Evolutionary conservation across 1,284 basidiomycete genomes (phyloP), one percentile per base, ranked within the genome.

Genomic region (Pseudozyma sp.): DNA sequence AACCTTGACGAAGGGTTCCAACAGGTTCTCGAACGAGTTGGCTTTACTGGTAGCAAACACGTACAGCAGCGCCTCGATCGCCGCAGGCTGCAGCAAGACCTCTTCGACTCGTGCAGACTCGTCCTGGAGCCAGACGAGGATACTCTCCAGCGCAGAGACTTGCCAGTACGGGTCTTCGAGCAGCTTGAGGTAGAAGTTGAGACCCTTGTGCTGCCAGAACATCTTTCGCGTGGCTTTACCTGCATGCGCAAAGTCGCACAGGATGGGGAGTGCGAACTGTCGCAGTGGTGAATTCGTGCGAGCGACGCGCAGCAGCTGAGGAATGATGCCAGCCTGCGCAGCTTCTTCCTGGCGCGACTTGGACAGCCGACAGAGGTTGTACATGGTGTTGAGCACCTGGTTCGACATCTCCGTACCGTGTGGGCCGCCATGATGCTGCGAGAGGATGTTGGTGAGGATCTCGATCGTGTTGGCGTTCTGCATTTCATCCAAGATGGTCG

Each of bases 381-480:
- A 81, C 75, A 81, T 81, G 50, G 79, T 66, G 72, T 78, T 81
- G 54, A 81, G 72, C 37, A 81, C 76, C 63, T 81, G 79, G 43
- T 81, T 81, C 31, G 76, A 73, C 48, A 78, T 77, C 54, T 81
- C 94, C 42, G 94, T 92, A 79, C 90, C 91, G 77, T 94, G 90
- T 1, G 90, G 88, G 4, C 93, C 91, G 16, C 90, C 88, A 61
- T 90, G 90, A 79, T 93, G 91, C 80, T 93, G 90, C 33, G 92
- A 92, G 31, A 98, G 87, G 11, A 97, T 89, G 42, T 88, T 89
- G 45, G 94, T 90, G 10, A 99, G 87, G 53, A 94, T 91, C 83
- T 97, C 94, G 70, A 98, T 92, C 1, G 93, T 92, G 80, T 97
- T 97, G 35, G 94, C 94, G 75, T 97, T 97, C 85, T 98, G 95